These are phyloP conservation scores for Cryptomeria japonica DNA, from an alignment of 75 land plant species.

Conservation along the genomic window DNA sequence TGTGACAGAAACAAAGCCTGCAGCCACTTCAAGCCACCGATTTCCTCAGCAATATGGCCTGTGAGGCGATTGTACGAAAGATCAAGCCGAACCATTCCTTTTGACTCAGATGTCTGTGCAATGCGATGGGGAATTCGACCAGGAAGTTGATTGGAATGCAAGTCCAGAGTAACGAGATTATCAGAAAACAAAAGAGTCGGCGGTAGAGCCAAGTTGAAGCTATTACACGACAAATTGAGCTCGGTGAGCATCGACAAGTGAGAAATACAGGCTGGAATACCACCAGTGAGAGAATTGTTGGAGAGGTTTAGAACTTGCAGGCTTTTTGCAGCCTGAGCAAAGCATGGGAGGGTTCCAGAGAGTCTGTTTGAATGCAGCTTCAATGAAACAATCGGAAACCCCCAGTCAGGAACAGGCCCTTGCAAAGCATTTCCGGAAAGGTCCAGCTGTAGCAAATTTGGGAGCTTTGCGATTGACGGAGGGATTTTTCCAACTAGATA, in stretches of 20 bases:
- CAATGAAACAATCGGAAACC: conserved; percentile 30
- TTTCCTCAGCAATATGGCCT: conserved; percentile 49
- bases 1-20: conserved; percentile 56
- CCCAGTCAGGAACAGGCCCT: conserved; percentile 56
- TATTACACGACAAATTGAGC: conserved; percentile 67
- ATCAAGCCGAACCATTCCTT: conserved; percentile 58
- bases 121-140: conserved; percentile 59
- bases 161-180: conserved; percentile 51
- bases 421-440: conserved; percentile 37
- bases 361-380: conserved; percentile 41
- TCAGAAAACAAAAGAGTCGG: conserved; percentile 52
- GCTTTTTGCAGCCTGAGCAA: conserved; percentile 30
- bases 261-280: conserved; percentile 66
- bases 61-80: conserved; percentile 59
- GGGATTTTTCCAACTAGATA: conserved; percentile 53
- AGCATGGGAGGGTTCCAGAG: conserved; percentile 66
- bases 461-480: conserved; percentile 27
- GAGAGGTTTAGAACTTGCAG: conserved; percentile 48
- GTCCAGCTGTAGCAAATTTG: conserved; percentile 41
- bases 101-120: conserved; percentile 31
- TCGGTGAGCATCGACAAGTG: conserved; percentile 22
- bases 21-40: conserved; percentile 47
- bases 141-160: conserved; percentile 61
- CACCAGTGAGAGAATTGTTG: conserved; percentile 55
- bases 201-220: conserved; percentile 47